Conservation (phyloP, 495 filamentous ascomycete species). For the Xylaria acuta region DNA sequence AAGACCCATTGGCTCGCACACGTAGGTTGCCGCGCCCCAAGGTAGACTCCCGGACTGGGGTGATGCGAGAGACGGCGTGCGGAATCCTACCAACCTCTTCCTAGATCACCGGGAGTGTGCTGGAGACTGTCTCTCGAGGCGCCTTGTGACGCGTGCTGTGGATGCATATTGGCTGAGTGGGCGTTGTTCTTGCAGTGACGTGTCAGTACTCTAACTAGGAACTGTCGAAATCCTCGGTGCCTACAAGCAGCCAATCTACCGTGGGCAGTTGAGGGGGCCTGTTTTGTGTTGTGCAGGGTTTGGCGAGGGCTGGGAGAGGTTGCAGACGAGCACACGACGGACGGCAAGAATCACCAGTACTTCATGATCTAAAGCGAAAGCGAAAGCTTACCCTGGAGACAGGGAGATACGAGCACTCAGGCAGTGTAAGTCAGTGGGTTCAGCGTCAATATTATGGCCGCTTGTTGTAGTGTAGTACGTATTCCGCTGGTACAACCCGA, state of each 20-base stretch:
- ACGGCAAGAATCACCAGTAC: not conserved
- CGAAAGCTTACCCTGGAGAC: not conserved
- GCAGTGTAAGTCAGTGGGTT: not conserved
- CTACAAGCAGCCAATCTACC: too few relatives aligned
- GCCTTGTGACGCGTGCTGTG: not conserved
- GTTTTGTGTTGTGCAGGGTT: not conserved
- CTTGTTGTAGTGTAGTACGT: too few relatives aligned
- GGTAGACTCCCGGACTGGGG: constrained; percentile 14
- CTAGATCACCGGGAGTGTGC: not conserved
- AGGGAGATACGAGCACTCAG: not conserved
- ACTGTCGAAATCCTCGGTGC: not conserved
- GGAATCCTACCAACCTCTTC: not conserved
- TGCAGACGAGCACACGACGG: not conserved
- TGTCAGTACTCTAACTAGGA: not conserved
- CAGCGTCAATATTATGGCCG: not conserved
- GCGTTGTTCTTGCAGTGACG: not conserved
- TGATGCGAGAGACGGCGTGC: constrained; percentile 5
- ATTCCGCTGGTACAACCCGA: not conserved
- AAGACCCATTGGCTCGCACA: constrained; percentile 35
- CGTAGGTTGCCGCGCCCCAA: constrained; percentile 31
- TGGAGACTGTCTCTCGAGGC: not conserved
- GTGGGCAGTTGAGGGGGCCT: not conserved
- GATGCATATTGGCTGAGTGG: not conserved
- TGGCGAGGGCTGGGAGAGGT: too few relatives aligned
- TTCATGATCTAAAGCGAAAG: not conserved